Evolutionary conservation across 805 yeast species (phyloP).

Genomic region (Grigorovia jiainica): DNA sequence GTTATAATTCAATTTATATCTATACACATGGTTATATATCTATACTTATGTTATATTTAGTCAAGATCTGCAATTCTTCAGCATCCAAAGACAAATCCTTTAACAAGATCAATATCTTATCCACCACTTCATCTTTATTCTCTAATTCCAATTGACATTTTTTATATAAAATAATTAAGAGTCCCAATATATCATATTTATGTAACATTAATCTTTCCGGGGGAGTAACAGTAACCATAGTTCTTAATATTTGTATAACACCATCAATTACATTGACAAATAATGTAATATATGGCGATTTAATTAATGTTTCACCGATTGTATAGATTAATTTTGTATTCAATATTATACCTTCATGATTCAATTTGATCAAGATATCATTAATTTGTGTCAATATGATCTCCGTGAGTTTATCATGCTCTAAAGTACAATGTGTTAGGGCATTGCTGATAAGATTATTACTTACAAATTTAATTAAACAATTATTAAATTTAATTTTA

Average conservation of each 20-base stretch:
- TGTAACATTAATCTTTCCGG: slow-evolving; percentile 17
- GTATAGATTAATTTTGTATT: slow-evolving; percentile 20
- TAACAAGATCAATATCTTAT: not conserved
- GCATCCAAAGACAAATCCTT: slow-evolving; percentile 73
- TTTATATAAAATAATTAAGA: slow-evolving; percentile 13
- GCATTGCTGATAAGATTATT: too few relatives aligned
- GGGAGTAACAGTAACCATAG: slow-evolving; percentile 9
- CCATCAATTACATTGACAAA: slow-evolving; percentile 10
- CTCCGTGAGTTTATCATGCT: too few relatives aligned
- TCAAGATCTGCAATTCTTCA: too few relatives aligned
- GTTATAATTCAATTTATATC: too few relatives aligned
- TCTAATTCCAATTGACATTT: too few relatives aligned
- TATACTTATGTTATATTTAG: too few relatives aligned
- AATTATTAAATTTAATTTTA: too few relatives aligned
- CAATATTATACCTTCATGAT: slow-evolving; percentile 5
- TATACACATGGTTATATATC: too few relatives aligned
- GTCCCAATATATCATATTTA: slow-evolving; percentile 18
- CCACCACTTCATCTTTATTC: slow-evolving; percentile 18
- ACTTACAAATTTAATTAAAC: too few relatives aligned
- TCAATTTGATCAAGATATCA: slow-evolving; percentile 1
- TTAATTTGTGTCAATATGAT: slow-evolving; percentile 5
- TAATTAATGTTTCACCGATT: slow-evolving; percentile 21
- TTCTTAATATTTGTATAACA: slow-evolving; percentile 8
- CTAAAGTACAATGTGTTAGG: too few relatives aligned
- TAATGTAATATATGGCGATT: slow-evolving; percentile 22